phyloP scores from a whole-genome alignment of 75 land plant species.

The Adiantum capillusveneris region DNA sequence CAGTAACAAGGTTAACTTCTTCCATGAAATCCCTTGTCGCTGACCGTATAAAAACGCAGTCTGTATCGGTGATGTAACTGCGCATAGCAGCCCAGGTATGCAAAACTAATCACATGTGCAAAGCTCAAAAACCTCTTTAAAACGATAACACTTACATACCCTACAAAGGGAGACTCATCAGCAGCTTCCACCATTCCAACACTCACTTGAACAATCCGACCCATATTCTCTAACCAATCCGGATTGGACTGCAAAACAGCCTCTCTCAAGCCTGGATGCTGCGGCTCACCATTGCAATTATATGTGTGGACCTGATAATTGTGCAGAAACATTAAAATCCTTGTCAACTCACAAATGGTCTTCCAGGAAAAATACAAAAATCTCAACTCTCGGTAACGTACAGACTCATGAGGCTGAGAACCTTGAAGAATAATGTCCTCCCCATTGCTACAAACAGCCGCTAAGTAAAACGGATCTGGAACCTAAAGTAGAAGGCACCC shows the following conservation, averaged over 20 bases:
- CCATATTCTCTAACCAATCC: conserved; percentile 5
- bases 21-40: conserved; percentile 40
- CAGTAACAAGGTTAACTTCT: conserved; percentile 31
- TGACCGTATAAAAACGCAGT: conserved; percentile 33
- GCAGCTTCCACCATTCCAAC: conserved; percentile 36
- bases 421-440: conserved; percentile 39
- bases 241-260: conserved; percentile 7
- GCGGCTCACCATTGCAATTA: conserved; percentile 15
- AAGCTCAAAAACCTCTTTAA: background rate
- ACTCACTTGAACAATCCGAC: conserved; percentile 27
- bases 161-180: conserved; percentile 37
- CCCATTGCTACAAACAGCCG: conserved; percentile 25
- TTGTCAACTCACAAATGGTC: too few relatives aligned
- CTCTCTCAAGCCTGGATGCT: conserved; percentile 11
- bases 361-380: background rate
- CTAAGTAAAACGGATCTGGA: conserved; percentile 42
- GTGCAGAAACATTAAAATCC: background rate
- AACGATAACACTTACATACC: conserved; percentile 7
- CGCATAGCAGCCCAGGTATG: background rate
- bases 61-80: conserved; percentile 42
- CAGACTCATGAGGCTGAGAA: conserved; percentile 34
- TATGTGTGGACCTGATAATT: conserved; percentile 26
- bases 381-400: conserved; percentile 9
- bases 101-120: conserved; percentile 2
- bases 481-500: conserved; percentile 15